phyloP scores from a whole-genome alignment of 108 stramenopile species.

The Fistulifera pelliculosa region DNA sequence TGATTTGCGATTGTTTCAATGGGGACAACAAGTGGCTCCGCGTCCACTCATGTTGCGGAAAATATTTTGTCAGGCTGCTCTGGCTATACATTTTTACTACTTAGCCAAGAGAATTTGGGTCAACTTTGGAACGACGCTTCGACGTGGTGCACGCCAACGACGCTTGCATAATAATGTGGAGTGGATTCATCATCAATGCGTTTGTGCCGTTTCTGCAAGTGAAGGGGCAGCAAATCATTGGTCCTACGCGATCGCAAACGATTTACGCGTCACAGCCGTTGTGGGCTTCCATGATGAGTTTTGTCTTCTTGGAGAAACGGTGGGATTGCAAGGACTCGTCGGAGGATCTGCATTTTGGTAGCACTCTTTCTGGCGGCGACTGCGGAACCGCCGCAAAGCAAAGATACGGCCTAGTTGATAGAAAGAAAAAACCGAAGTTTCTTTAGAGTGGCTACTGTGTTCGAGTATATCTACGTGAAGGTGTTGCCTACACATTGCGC shows the following conservation, averaged over 20 bases:
- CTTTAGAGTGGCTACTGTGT: too few relatives aligned
- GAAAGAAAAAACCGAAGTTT: too few relatives aligned
- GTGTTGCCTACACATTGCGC: too few relatives aligned
- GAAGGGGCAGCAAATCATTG: slow-evolving; percentile 61
- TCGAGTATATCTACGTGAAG: too few relatives aligned
- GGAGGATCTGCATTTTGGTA: slow-evolving; percentile 49
- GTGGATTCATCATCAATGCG: slow-evolving; percentile 62
- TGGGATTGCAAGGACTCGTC: slow-evolving; percentile 42
- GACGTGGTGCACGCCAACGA: slow-evolving; percentile 14
- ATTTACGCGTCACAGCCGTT: slow-evolving; percentile 71
- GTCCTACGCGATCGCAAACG: slow-evolving; percentile 61
- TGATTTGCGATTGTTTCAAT: slow-evolving; percentile 59
- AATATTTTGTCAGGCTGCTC: slow-evolving; percentile 51
- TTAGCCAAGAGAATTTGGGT: slow-evolving; percentile 7
- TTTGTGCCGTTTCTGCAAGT: slow-evolving; percentile 74
- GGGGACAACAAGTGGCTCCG: slow-evolving; percentile 53
- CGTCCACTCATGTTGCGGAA: slow-evolving; percentile 55
- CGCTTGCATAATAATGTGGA: slow-evolving; percentile 42
- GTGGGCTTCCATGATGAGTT: slow-evolving; percentile 67
- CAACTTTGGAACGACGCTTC: slow-evolving; percentile 19
- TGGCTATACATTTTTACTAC: slow-evolving; percentile 11
- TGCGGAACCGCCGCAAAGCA: too few relatives aligned
- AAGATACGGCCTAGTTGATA: too few relatives aligned
- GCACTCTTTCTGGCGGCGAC: slow-evolving; percentile 68
- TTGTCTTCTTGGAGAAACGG: slow-evolving; percentile 41